phyloP scores from a whole-genome alignment of 495 filamentous ascomycete genomes.

The Talaromyces thailandensis region DNA sequence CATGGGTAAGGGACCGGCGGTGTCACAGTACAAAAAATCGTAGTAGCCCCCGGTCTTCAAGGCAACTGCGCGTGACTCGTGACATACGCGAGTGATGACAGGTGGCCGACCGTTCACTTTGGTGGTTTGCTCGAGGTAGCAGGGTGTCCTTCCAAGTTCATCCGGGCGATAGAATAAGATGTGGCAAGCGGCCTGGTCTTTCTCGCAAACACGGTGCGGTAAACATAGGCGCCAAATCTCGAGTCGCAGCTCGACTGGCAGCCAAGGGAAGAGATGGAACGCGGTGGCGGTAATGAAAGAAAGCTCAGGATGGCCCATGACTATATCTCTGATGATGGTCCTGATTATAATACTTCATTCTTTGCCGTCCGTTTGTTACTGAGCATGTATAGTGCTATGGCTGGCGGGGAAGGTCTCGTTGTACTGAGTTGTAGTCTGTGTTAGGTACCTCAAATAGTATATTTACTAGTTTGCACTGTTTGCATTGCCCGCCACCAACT shows the following conservation, averaged over 20 bases:
- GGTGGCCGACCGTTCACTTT: not conserved
- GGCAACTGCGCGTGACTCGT: constrained; percentile 1
- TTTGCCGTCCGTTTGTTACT: too few species aligned
- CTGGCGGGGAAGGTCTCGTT: too few species aligned
- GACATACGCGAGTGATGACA: constrained; percentile 4
- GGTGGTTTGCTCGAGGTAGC: constrained; percentile 2
- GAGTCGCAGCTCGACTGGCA: not conserved
- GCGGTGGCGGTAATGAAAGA: not conserved
- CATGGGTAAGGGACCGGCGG: not conserved
- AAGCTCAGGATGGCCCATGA: not conserved
- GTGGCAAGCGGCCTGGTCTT: not conserved
- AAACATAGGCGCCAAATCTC: constrained; percentile 5
- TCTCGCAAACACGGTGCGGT: constrained; percentile 3
- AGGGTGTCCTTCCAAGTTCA: not conserved
- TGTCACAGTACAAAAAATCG: not conserved
- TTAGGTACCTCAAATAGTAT: not conserved
- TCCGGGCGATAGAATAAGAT: not conserved
- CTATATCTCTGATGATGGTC: not conserved
- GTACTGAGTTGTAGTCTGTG: too few species aligned
- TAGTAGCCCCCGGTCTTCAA: not conserved
- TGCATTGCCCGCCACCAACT: not conserved
- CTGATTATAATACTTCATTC: not conserved
- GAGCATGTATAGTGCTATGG: too few species aligned
- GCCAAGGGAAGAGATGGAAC: constrained; percentile 1
- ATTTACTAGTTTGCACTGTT: constrained; percentile 5